Evolutionary conservation across 441 rosid species (phyloP).

Genomic region (Adansonia gregorii): DNA sequence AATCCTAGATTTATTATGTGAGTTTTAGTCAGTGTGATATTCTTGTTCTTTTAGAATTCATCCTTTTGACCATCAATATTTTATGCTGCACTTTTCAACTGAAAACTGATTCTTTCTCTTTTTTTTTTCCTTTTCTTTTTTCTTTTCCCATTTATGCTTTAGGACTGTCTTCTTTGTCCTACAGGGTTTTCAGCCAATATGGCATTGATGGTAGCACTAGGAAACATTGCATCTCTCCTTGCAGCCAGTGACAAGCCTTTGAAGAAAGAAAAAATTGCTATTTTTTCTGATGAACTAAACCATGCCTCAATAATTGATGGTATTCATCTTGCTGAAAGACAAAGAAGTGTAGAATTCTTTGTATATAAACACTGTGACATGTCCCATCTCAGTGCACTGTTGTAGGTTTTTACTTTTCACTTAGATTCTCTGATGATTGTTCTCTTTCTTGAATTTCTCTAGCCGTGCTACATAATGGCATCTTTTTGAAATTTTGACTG

Average conservation of each 20-base stretch:
- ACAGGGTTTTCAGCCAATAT: slow-evolving; percentile 95
- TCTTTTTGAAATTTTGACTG: slow-evolving; percentile 47
- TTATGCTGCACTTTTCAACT: slow-evolving; percentile 14
- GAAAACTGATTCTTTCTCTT: slow-evolving; percentile 33
- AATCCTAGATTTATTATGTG: neutral
- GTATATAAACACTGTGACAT: slow-evolving; percentile 86
- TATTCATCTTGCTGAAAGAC: slow-evolving; percentile 81
- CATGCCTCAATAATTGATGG: slow-evolving; percentile 98
- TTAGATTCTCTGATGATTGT: slow-evolving; percentile 18
- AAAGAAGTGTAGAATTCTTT: slow-evolving; percentile 44
- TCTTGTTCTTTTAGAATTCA: neutral
- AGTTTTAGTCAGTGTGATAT: neutral
- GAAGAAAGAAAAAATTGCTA: slow-evolving; percentile 66
- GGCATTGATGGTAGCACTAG: slow-evolving; percentile 93
- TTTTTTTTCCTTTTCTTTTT: neutral
- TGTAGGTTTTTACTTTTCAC: slow-evolving; percentile 54
- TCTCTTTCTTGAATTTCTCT: slow-evolving; percentile 3
- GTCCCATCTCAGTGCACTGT: slow-evolving; percentile 66
- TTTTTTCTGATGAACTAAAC: slow-evolving; percentile 88
- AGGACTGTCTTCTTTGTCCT: slow-evolving; percentile 99
- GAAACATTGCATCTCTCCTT: slow-evolving; percentile 74
- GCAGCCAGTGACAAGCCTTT: slow-evolving; percentile 48
- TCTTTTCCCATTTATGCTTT: slow-evolving; percentile 33
- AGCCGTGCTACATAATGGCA: slow-evolving; percentile 25
- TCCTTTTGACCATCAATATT: slow-evolving; percentile 10